These are phyloP conservation scores for Nemania serpens DNA, from an alignment of 2,329 filamentous ascomycete species.

Conservation along the genomic window DNA sequence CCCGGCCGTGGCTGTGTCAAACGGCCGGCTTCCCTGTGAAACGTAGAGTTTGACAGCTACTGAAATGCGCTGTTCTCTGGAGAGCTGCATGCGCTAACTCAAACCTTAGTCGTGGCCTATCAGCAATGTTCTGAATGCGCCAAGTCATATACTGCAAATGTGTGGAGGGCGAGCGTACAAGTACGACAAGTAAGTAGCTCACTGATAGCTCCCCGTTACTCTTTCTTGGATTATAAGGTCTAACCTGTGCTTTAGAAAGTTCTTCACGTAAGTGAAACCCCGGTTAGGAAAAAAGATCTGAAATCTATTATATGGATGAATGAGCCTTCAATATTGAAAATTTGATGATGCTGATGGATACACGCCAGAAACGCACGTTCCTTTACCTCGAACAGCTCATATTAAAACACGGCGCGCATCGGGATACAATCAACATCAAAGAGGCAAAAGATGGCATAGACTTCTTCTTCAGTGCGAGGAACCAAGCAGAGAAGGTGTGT, in stretches of 20 bases:
- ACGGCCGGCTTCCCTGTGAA: no score
- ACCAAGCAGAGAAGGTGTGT: constrained; percentile 76
- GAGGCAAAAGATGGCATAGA: constrained; percentile 95
- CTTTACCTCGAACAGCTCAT: constrained; percentile 87
- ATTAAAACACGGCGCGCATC: constrained; percentile 88
- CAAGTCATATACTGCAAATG: constrained; percentile 96
- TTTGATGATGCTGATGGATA: neutral
- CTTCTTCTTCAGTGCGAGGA: constrained; percentile 89
- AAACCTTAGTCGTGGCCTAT: constrained; percentile 67
- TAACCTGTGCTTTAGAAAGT: constrained; percentile 64
- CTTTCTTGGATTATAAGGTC: neutral
- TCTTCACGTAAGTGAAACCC: constrained; percentile 58
- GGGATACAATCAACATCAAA: constrained; percentile 96
- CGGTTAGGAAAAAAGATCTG: neutral
- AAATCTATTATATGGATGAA: neutral
- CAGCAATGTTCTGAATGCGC: constrained; percentile 95
- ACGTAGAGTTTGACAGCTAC: no score
- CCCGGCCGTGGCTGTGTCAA: neutral
- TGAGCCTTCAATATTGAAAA: neutral
- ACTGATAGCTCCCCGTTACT: neutral
- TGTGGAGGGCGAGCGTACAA: constrained; percentile 91
- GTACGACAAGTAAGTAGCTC: constrained; percentile 68
- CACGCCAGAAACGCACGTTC: constrained; percentile 67
- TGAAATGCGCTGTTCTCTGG: neutral
- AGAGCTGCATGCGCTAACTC: neutral